These are phyloP conservation scores for Ceratobasidium sp. DNA, from an alignment of 1,284 basidiomycete species.

Conservation along the genomic window DNA sequence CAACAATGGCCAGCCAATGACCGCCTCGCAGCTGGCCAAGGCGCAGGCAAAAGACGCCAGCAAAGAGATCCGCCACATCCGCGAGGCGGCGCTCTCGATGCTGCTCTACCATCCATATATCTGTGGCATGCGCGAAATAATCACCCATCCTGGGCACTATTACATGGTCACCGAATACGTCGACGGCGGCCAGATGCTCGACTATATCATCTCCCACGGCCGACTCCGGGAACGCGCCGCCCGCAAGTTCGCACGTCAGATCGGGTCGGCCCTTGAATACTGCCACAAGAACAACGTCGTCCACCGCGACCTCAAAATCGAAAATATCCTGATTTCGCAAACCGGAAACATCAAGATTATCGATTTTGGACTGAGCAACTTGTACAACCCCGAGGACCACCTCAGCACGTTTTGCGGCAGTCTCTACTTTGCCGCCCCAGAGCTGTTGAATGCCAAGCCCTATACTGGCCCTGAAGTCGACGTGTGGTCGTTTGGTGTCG, in stretches of 20 bases:
- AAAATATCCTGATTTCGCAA: constrained; percentile 98
- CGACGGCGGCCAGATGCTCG: constrained; percentile 98
- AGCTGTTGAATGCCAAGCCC: constrained; percentile 93
- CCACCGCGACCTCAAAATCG: constrained; percentile 98
- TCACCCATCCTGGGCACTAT: constrained; percentile 94
- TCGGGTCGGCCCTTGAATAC: constrained; percentile 94
- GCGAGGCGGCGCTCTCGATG: constrained; percentile 93
- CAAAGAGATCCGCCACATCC: constrained; percentile 94
- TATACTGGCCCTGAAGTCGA: constrained; percentile 99
- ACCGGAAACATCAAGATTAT: constrained; percentile 99
- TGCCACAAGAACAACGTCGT: constrained; percentile 98
- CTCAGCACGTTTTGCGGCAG: constrained; percentile 97
- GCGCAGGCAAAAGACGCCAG: constrained; percentile 89
- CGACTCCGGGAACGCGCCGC: constrained; percentile 92
- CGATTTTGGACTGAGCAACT: constrained; percentile 97
- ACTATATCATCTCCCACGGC: constrained; percentile 99
- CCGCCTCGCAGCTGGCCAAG: constrained; percentile 70
- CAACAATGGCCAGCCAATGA: constrained; percentile 52
- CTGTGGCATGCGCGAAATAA: constrained; percentile 99
- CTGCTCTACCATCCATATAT: constrained; percentile 98
- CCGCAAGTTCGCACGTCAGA: constrained; percentile 95
- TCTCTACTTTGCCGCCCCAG: constrained; percentile 97
- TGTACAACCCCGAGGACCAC: constrained; percentile 86
- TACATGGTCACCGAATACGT: constrained; percentile 99
- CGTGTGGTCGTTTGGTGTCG: constrained; percentile 98